Base-by-base conservation (phyloP, 2,329 filamentous ascomycete genomes). In the Sphaceloma murrayae region DNA sequence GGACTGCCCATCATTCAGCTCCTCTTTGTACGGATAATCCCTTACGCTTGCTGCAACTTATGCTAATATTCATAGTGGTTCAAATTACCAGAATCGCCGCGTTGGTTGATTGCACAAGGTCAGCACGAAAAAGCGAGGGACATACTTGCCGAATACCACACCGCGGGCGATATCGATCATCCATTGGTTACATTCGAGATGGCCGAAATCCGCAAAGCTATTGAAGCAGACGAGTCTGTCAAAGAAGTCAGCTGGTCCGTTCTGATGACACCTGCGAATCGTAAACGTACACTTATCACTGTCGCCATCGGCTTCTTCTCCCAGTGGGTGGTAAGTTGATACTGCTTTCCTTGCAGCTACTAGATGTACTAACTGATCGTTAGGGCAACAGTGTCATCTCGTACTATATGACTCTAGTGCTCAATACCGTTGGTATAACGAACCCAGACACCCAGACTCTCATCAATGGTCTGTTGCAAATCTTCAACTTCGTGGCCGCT, bases 61-160 rank as follows among this genome's bases (percentile, higher is more conserved):
- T n/a, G n/a, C n/a, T n/a, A n/a, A n/a, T n/a, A n/a, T n/a, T n/a
- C n/a, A n/a, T n/a, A n/a, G n/a, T n/a, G n/a, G n/a, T n/a, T n/a
- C n/a, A n/a, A 65, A 13, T 58, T 69, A 4, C 66, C 66, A 0
- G 64, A 68, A 49, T 67, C 65, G 1, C 67, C 67, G 1, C 56
- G 67, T 16, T 70, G 67, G 64, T 47, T 70, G 4, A 60, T 62
- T 2, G 56, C 61, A 0, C 65, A 68, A 24, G 57, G 63, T 29
- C 59, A 59, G 0, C 49, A 56, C 1, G 63, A 65, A 6, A 61
- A 68, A 7, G 61, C 62, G 1, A 50, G 63, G 0, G 50, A 24
- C 9, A 52, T 43, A 2, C 50, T 55, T 8, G 53, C 6, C 6
- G 11, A 27, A 27, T 27, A 11, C 7, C 24, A 27, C 24, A 11